phyloP scores from a whole-genome alignment of 2,329 filamentous ascomycete species.

The Sarocladium kiliense region DNA sequence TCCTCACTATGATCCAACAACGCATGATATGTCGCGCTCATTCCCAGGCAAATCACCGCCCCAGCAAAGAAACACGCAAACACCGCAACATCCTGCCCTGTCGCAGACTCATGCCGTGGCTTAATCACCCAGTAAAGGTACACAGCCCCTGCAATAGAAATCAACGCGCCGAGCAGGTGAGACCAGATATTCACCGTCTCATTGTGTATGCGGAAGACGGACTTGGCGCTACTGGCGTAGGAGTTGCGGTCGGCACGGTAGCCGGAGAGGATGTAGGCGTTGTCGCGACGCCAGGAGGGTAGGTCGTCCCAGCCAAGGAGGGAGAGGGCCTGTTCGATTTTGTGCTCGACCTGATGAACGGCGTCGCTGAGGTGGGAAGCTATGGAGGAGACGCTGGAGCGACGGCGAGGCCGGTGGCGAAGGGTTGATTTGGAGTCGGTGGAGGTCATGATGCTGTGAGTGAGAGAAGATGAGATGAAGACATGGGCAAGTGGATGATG shows the following conservation, averaged over 20 bases:
- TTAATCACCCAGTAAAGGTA: constrained; percentile 53
- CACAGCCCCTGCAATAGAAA: constrained; percentile 46
- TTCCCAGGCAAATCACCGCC: constrained; percentile 66
- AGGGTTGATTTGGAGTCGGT: not conserved
- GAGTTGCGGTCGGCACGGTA: constrained; percentile 45
- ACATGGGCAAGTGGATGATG: not conserved
- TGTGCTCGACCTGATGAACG: constrained; percentile 31
- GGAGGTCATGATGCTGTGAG: not conserved
- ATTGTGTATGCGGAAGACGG: constrained; percentile 52
- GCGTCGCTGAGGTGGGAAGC: constrained; percentile 19
- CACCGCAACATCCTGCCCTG: constrained; percentile 58
- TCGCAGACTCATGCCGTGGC: constrained; percentile 62
- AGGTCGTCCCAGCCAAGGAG: constrained; percentile 55
- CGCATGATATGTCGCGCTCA: constrained; percentile 82
- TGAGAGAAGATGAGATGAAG: not conserved
- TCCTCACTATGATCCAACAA: constrained; percentile 76
- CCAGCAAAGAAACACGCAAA: constrained; percentile 78
- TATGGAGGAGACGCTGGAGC: constrained; percentile 23
- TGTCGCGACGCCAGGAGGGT: constrained; percentile 55
- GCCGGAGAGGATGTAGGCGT: constrained; percentile 47
- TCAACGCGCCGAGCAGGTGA: constrained; percentile 59
- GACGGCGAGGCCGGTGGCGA: constrained; percentile 22
- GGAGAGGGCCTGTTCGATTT: constrained; percentile 30
- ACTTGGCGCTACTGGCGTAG: constrained; percentile 38
- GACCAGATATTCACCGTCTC: constrained; percentile 61